These are phyloP conservation scores for Rosa chinensis DNA, from an alignment of 306 rosid genomes.

Conservation along the genomic window DNA sequence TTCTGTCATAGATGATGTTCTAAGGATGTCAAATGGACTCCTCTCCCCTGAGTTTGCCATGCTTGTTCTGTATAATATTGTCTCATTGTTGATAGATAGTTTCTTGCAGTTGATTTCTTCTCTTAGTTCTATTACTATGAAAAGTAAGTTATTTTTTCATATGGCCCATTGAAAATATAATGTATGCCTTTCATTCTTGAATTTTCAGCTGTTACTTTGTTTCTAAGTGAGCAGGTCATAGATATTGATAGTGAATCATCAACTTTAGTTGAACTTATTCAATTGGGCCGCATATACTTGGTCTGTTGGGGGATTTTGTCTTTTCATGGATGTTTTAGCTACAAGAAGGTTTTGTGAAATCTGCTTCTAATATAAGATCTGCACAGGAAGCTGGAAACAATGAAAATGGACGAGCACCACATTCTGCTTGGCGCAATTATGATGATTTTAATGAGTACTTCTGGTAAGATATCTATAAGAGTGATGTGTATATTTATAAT, in stretches of 20 bases:
- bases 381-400: conserved; percentile 86
- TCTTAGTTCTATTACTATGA: background rate
- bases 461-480: conserved; percentile 52
- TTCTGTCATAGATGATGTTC: background rate
- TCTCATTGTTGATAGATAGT: background rate
- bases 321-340: background rate
- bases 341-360: background rate
- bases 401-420: conserved; percentile 82
- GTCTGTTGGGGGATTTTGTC: background rate
- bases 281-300: background rate
- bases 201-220: background rate
- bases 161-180: background rate
- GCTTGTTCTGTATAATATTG: background rate
- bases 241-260: background rate
- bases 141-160: background rate
- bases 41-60: background rate
- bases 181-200: background rate
- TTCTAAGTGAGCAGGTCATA: background rate
- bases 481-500: background rate
- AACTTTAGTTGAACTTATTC: background rate
- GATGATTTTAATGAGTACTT: conserved; percentile 95
- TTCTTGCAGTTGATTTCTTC: background rate
- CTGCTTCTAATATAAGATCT: conserved; percentile 20
- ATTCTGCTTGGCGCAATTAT: conserved; percentile 97
- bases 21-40: background rate